phyloP scores from a whole-genome alignment of 2,329 filamentous ascomycete species.

The Fusarium neocosmosporiellum region DNA sequence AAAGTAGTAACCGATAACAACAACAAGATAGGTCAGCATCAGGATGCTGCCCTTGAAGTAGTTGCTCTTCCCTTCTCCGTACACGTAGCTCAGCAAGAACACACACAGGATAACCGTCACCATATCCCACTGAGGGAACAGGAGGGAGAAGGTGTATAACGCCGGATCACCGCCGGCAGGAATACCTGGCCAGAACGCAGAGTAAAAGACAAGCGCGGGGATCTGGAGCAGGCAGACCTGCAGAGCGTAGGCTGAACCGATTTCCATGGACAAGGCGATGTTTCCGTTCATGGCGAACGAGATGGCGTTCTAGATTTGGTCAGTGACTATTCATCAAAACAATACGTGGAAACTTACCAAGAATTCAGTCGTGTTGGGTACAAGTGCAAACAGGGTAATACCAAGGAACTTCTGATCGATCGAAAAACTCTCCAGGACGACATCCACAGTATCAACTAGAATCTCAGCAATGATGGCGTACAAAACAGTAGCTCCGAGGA shows the following conservation, averaged over 20 bases:
- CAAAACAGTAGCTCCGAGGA: conserved; percentile 87
- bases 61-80: conserved; percentile 98
- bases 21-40: conserved; percentile 91
- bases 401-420: conserved; percentile 98
- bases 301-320: conserved; percentile 80
- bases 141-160: conserved; percentile 81
- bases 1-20: conserved; percentile 91
- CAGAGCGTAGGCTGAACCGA: conserved; percentile 94
- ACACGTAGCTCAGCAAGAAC: conserved; percentile 96
- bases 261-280: conserved; percentile 98
- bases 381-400: conserved; percentile 94
- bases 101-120: conserved; percentile 96
- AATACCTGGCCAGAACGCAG: conserved; percentile 73
- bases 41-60: conserved; percentile 99
- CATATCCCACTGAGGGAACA: conserved; percentile 99
- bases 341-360: conserved; percentile 67
- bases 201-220: conserved; percentile 91
- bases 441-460: conserved; percentile 94
- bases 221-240: conserved; percentile 97
- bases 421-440: conserved; percentile 89
- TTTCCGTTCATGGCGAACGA: conserved; percentile 99
- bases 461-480: conserved; percentile 99
- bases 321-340: conserved; percentile 16
- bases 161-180: conserved; percentile 53
- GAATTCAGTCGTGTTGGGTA: conserved; percentile 98